Percentiles rank a stretch among this genome's conserved stretches.
Evolutionary conservation across 805 yeast genomes (phyloP).

Genomic region (Candida nitratophila): DNA sequence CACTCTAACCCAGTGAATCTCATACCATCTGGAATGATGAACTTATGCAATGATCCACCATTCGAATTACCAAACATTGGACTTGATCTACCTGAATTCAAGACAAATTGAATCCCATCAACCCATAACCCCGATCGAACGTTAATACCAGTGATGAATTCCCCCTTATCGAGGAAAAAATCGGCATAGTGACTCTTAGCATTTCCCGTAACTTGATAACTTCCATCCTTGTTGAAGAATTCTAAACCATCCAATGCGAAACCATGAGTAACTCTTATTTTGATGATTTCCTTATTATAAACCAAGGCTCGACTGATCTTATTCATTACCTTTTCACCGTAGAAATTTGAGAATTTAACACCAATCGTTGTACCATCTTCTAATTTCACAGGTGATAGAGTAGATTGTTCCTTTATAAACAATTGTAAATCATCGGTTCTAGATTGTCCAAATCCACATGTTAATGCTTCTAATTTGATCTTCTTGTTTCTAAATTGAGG

Average conservation of each 20-base stretch:
- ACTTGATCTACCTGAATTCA: slow-evolving; percentile 47
- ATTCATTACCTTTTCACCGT: slow-evolving; percentile 6
- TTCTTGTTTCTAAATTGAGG: slow-evolving; percentile 25
- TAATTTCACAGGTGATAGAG: neutral
- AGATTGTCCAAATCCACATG: slow-evolving; percentile 55
- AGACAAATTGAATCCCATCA: slow-evolving; percentile 74
- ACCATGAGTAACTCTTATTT: slow-evolving; percentile 66
- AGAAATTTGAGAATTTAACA: neutral
- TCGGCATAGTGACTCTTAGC: slow-evolving; percentile 47
- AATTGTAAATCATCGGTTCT: slow-evolving; percentile 42
- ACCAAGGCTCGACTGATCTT: slow-evolving; percentile 7
- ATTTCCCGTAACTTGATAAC: slow-evolving; percentile 39
- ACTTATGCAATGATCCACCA: slow-evolving; percentile 57
- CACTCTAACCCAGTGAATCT: slow-evolving; percentile 69
- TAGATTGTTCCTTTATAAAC: slow-evolving; percentile 15
- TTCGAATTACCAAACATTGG: slow-evolving; percentile 57
- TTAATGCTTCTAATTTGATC: slow-evolving; percentile 45
- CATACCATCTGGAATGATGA: slow-evolving; percentile 60
- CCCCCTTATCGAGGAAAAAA: slow-evolving; percentile 49
- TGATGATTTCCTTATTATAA: slow-evolving; percentile 25
- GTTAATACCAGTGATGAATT: slow-evolving; percentile 50
- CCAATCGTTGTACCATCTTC: neutral
- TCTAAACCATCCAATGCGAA: slow-evolving; percentile 77
- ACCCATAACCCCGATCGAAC: slow-evolving; percentile 83
- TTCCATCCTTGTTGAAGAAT: slow-evolving; percentile 28